Percentiles rank a stretch among this genome's conserved stretches.
Conservation (phyloP, 495 filamentous ascomycete species). For the Neurospora pannonica region DNA sequence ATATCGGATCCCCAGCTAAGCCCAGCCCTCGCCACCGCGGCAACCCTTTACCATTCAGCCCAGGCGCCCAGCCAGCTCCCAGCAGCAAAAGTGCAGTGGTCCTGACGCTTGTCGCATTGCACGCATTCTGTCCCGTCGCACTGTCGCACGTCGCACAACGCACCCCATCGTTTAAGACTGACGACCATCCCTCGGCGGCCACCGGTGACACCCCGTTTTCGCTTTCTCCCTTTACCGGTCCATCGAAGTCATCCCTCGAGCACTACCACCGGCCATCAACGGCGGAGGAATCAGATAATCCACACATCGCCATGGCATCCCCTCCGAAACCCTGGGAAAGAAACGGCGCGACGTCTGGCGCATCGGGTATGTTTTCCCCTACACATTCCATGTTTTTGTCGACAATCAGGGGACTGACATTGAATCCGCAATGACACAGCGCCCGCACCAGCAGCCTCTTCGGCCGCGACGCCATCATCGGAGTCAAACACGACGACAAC, state of each 20-base stretch:
- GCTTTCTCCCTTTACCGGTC: background rate
- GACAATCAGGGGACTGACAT: background rate
- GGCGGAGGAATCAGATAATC: background rate
- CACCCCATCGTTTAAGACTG: background rate
- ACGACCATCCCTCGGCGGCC: background rate
- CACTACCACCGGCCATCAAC: background rate
- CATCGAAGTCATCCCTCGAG: background rate
- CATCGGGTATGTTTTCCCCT: slow-evolving; percentile 34
- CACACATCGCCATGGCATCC: slow-evolving; percentile 44
- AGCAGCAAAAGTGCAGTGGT: background rate
- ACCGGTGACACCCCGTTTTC: background rate
- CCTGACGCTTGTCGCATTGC: background rate
- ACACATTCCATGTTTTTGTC: slow-evolving; percentile 4
- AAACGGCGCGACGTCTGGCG: slow-evolving; percentile 50
- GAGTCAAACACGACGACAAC: slow-evolving; percentile 23
- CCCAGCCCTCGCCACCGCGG: background rate
- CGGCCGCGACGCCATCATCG: background rate
- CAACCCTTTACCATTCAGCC: background rate
- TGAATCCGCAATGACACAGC: background rate
- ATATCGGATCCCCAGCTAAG: background rate
- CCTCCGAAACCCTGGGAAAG: slow-evolving; percentile 97
- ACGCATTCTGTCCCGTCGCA: background rate
- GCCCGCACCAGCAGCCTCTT: background rate
- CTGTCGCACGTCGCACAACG: background rate
- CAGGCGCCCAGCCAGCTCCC: background rate